These are phyloP conservation scores for Xylaria sp. DNA, from an alignment of 495 filamentous ascomycete genomes.

Conservation along the genomic window DNA sequence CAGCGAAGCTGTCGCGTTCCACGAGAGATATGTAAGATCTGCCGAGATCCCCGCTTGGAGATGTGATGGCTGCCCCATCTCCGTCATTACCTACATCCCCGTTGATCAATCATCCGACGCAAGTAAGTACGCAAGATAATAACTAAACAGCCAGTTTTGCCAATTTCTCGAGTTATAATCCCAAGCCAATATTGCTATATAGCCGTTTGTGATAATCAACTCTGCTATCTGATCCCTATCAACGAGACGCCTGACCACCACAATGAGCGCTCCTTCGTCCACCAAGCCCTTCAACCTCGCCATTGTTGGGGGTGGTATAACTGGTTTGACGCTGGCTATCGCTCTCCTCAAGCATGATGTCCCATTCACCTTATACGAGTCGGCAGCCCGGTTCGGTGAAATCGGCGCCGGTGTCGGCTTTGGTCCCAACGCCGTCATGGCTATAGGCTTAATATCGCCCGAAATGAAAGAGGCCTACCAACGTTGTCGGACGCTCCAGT, in stretches of 20 bases:
- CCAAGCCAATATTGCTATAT: not conserved
- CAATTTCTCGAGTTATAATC: not conserved
- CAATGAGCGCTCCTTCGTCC: conserved; percentile 8
- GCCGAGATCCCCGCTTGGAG: conserved; percentile 20
- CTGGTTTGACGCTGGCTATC: conserved; percentile 58
- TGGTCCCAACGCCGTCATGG: conserved; percentile 63
- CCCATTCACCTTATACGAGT: conserved; percentile 61
- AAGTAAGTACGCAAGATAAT: not conserved
- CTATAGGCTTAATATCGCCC: conserved; percentile 61
- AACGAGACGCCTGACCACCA: not conserved
- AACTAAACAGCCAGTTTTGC: not conserved
- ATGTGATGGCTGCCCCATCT: not conserved
- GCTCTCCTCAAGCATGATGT: conserved; percentile 50
- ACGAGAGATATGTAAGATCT: not conserved
- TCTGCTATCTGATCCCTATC: not conserved
- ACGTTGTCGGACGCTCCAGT: conserved; percentile 45
- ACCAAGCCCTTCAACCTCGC: conserved; percentile 49
- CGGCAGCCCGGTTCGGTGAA: conserved; percentile 55
- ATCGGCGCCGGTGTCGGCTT: conserved; percentile 70
- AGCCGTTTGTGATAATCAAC: not conserved
- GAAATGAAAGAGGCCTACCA: conserved; percentile 48
- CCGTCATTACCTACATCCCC: not conserved
- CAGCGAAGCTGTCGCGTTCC: not conserved
- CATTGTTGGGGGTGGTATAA: conserved; percentile 64
- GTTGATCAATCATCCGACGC: not conserved